Evolutionary conservation across 108 stramenopile species (phyloP).

Genomic region (Cyclotella sp.): DNA sequence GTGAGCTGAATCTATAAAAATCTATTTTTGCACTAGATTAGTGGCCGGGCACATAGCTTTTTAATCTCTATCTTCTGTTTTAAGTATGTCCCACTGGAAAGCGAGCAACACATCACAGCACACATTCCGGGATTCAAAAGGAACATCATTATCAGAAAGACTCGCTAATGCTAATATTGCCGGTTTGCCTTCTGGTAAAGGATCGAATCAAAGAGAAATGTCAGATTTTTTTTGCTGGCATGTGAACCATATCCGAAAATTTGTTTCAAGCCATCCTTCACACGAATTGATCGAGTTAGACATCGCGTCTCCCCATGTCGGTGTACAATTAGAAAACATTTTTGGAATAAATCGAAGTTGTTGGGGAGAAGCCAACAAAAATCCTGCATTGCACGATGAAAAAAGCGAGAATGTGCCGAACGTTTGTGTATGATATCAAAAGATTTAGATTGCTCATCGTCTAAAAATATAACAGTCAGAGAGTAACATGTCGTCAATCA

Average conservation of each 20-base stretch:
- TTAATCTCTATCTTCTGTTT: not conserved
- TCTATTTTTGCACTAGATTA: slow-evolving; percentile 8
- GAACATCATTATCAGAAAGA: not conserved
- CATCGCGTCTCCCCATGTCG: slow-evolving; percentile 12
- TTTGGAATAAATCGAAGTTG: slow-evolving; percentile 34
- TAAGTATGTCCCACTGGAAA: slow-evolving; percentile 14
- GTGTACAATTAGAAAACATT: slow-evolving; percentile 11
- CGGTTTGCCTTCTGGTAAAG: slow-evolving; percentile 31
- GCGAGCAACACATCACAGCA: not conserved
- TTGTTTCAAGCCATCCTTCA: slow-evolving; percentile 27
- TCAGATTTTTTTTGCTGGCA: slow-evolving; percentile 30
- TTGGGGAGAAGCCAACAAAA: slow-evolving; percentile 36
- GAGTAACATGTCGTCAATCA: not conserved
- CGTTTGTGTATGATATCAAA: slow-evolving; percentile 1
- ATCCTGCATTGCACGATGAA: slow-evolving; percentile 13
- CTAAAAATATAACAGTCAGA: not conserved
- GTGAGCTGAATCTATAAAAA: not conserved
- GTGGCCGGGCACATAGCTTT: not conserved
- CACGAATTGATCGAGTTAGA: slow-evolving; percentile 38
- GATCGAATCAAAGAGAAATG: slow-evolving; percentile 21
- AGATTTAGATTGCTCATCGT: not conserved
- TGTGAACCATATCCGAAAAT: slow-evolving; percentile 18
- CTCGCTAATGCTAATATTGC: slow-evolving; percentile 24
- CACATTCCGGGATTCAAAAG: not conserved
- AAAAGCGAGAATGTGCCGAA: slow-evolving; percentile 11